Evolutionary conservation across 2,329 filamentous ascomycete species (phyloP), one percentile per base, ranked within the genome.

Genomic region (Alternaria sp.): DNA sequence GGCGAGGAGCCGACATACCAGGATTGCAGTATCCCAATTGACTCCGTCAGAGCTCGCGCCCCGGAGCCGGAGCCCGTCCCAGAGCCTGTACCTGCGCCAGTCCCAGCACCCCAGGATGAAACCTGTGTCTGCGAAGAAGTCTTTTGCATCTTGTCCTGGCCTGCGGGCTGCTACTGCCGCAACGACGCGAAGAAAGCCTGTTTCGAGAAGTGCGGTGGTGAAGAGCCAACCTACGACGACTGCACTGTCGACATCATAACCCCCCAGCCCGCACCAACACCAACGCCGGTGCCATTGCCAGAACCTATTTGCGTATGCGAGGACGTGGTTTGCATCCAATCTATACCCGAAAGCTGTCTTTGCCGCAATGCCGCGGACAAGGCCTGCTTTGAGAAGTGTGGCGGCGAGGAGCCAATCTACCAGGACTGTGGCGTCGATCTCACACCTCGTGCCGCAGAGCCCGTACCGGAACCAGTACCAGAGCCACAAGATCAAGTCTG

Each of bases 151-250:
- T 62, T 69, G 51, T 52, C 66, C 15, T 77, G 62, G 47, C 76
- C 76, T 0, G 49, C 66, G 3, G 71, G 68, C 4, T 79, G 76
- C 59, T 59, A 73, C 58, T 79, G 76, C 50, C 51, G 50, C 23
- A 74, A 75, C 28, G 62, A 54, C 23, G 65, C 59, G 12, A 67
- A 67, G 9, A 56, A 69, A 21, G 52, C 17, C 3, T 79, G 76
- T 54, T 75, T 66, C 50, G 51, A 73, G 3, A 71, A 69, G 25
- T 79, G 76, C 57, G 76, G 76, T 6, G 51, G 51, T 6, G 36
- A 25, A 40, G 32, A 54, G 36, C 51, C 51, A 13, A 25, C 10
- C 13, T 44, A 54, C 6, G 30, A 54, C 30, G 13, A 23, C 10
- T 54, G 51, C 23, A 40, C 6, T 25, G 21, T 23, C 13, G 17